phyloP scores from a whole-genome alignment of 2,329 filamentous ascomycete species.

The Aspergillus sp. region DNA sequence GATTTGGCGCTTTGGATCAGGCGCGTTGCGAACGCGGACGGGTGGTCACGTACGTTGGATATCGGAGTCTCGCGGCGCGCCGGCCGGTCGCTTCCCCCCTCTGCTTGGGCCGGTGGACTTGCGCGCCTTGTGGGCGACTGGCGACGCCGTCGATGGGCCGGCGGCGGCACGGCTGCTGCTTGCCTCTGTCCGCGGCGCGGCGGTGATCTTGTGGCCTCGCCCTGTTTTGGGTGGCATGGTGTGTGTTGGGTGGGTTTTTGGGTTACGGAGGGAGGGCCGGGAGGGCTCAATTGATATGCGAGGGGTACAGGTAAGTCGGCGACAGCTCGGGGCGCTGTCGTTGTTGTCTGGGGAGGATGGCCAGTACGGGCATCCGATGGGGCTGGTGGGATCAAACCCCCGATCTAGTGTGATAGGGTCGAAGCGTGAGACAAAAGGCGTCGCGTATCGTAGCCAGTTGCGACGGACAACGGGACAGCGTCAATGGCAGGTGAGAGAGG shows the following conservation, averaged over 20 bases:
- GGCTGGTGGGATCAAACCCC: too few relatives aligned
- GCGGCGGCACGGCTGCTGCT: slow-evolving; percentile 5
- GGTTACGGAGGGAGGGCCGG: not conserved
- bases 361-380: too few relatives aligned
- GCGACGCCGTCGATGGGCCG: slow-evolving; percentile 14
- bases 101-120: slow-evolving; percentile 19
- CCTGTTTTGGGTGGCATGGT: slow-evolving; percentile 32
- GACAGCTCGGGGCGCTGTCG: not conserved
- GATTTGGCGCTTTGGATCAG: too few relatives aligned
- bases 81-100: slow-evolving; percentile 21
- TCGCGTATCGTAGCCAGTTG: not conserved
- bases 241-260: not conserved
- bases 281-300: not conserved
- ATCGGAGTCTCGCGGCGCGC: slow-evolving; percentile 27
- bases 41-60: slow-evolving; percentile 35
- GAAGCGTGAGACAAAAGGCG: too few relatives aligned
- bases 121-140: slow-evolving; percentile 10
- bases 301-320: not conserved
- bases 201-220: slow-evolving; percentile 14
- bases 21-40: too few relatives aligned
- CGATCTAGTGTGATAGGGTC: too few relatives aligned
- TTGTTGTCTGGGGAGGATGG: not conserved
- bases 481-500: too few relatives aligned
- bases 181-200: slow-evolving; percentile 7
- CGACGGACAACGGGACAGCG: not conserved